Base-by-base conservation (phyloP, 2,329 filamentous ascomycete genomes). In the Leptodontidium sp. region DNA sequence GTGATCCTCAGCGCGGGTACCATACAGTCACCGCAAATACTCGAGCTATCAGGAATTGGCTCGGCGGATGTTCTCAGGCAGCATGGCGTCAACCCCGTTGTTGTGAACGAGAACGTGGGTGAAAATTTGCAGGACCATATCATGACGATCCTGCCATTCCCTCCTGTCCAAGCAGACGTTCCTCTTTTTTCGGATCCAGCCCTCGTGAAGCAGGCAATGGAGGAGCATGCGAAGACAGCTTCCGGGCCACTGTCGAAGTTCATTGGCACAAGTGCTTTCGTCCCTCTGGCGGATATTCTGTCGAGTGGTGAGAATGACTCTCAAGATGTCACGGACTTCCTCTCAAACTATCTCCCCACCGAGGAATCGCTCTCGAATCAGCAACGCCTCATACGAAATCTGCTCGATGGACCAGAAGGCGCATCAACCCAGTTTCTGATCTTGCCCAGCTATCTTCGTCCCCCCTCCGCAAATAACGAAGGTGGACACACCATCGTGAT, bases 91-190 rank as follows among this genome's bases (percentile, higher is more conserved):
- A 77, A 80, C 1, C 80, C 88, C 6, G 73, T 89, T 40, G 78
- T 80, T 2, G 82, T 90, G 73, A 81, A 88, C 1, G 87, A 87
- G 0, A 88, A 87, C 63, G 88, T 92, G 14, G 89, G 89, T 49
- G 83, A 81, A 47, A 89, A 90, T 78, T 79, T 90, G 1, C 82
- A 86, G 73, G 86, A 90, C 43, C 75, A 77, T 38, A 47, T 64
- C 4, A 64, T 73, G 9, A 61, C 61, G 1, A 59, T 59, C 9
- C 12, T 59, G 17, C 32, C 32, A 9, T 59, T 59, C 55, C 55
- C 17, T 32, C 21, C 55, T 3, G 21, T 3, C 32, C 55, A 40
- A 15, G 26, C 32, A 14, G 55, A 59, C 7, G 9, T 6, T 59
- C 11, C 55, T 12, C 40, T 59, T n/a, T 59, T 59, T 17, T 59